Conservation (phyloP, 345 rosid species). For the Microcos paniculata region DNA sequence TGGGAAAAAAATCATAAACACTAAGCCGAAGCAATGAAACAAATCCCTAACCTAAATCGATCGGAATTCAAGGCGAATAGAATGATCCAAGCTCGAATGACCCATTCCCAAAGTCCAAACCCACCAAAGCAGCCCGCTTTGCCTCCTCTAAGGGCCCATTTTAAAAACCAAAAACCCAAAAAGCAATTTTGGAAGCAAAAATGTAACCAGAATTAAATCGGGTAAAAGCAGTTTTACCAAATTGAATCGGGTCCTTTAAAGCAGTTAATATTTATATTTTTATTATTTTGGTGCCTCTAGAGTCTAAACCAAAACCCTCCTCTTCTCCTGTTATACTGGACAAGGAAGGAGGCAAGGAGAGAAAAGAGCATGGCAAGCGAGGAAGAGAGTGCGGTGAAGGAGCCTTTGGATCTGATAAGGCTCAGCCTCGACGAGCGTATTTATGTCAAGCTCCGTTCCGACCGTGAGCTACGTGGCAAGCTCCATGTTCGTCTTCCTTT, state of each 20-base stretch:
- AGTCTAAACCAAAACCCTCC: not conserved
- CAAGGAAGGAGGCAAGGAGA: not conserved
- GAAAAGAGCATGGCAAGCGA: conserved; percentile 69
- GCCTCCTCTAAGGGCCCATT: no score
- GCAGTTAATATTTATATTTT: no score
- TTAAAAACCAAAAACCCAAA: no score
- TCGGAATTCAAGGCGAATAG: no score
- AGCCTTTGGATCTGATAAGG: conserved; percentile 96
- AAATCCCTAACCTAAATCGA: no score
- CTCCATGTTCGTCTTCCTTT: conserved; percentile 59
- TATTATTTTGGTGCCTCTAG: not conserved
- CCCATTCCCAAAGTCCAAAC: no score
- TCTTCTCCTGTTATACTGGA: not conserved
- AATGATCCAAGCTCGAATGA: no score
- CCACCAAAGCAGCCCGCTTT: no score
- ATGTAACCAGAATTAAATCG: not conserved
- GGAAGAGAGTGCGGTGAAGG: conserved; percentile 96
- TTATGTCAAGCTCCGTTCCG: conserved; percentile 98
- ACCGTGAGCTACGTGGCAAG: conserved; percentile 99
- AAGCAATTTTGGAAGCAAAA: not conserved
- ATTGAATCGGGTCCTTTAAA: not conserved
- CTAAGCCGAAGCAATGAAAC: no score
- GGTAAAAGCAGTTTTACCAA: not conserved
- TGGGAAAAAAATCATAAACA: no score
- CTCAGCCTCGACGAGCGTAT: conserved; percentile 98